Percentiles rank a stretch among this genome's conserved stretches.
Conservation (phyloP, 1,284 basidiomycete species). For the Leccinum insigne region DNA sequence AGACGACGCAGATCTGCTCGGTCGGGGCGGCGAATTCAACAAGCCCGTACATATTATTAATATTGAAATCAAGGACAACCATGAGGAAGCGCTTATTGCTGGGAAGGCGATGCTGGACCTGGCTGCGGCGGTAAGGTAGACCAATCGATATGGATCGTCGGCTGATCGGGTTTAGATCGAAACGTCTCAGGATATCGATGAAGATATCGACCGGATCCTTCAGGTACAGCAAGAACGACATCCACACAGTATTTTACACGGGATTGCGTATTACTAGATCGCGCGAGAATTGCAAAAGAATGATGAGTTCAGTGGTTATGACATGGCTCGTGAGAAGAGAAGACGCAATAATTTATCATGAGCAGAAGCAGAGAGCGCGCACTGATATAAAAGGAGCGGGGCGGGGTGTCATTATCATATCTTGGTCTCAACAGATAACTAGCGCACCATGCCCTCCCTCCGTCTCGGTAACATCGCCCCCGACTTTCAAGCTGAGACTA, state of each 20-base stretch:
- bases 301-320: slow-evolving; percentile 1
- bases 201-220: slow-evolving; percentile 88
- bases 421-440: background rate
- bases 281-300: slow-evolving; percentile 27
- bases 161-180: slow-evolving; percentile 69
- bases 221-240: slow-evolving; percentile 85
- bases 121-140: slow-evolving; percentile 74
- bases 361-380: background rate
- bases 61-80: slow-evolving; percentile 99
- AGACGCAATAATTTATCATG: slow-evolving; percentile 43
- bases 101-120: slow-evolving; percentile 95
- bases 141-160: slow-evolving; percentile 10
- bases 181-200: slow-evolving; percentile 82
- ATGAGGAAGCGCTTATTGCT: slow-evolving; percentile 96
- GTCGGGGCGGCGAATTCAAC: slow-evolving; percentile 90
- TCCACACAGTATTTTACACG: slow-evolving; percentile 92
- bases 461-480: slow-evolving; percentile 80
- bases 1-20: slow-evolving; percentile 71
- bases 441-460: slow-evolving; percentile 44
- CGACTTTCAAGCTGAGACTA: slow-evolving; percentile 84
- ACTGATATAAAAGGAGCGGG: slow-evolving; percentile 20
- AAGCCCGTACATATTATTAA: slow-evolving; percentile 97
- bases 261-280: slow-evolving; percentile 82
- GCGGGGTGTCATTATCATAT: slow-evolving; percentile 12
- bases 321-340: slow-evolving; percentile 42